These are phyloP conservation scores for Guyanaporus albipodus DNA, from an alignment of 768 basidiomycete genomes.

Conservation along the genomic window DNA sequence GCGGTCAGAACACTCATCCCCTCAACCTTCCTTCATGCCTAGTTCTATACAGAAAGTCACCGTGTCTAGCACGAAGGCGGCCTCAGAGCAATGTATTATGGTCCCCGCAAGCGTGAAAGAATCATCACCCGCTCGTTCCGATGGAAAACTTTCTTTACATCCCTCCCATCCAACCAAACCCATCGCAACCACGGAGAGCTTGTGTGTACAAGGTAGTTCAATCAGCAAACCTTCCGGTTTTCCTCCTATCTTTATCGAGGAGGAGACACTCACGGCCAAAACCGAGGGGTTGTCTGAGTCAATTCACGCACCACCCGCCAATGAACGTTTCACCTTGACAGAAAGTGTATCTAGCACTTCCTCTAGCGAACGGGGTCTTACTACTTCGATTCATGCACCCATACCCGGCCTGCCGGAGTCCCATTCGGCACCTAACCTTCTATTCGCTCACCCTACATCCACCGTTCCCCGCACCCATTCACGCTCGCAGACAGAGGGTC, in stretches of 20 bases:
- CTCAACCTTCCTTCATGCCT: conserved; percentile 7
- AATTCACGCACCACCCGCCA: conserved; percentile 22
- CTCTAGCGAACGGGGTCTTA: conserved; percentile 35
- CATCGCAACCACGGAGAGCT: conserved; percentile 20
- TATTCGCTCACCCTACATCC: conserved; percentile 32
- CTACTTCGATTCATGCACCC: conserved; percentile 58
- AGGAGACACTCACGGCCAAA: conserved; percentile 13
- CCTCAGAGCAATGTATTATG: conserved; percentile 19
- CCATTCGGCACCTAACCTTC: conserved; percentile 33
- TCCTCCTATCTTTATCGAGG: conserved; percentile 4
- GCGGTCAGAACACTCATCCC: conserved; percentile 4
- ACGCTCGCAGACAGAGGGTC: conserved; percentile 56
- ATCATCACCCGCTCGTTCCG: conserved; percentile 4
- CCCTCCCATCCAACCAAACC: conserved; percentile 50
- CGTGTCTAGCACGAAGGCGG: conserved; percentile 1
- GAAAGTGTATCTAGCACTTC: conserved; percentile 17
- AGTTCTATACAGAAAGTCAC: conserved; percentile 2
- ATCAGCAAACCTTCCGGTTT: conserved; percentile 11
- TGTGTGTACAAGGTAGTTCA: conserved; percentile 11
- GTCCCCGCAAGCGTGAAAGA: conserved; percentile 9
- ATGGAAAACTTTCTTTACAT: conserved; percentile 33
- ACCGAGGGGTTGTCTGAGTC: conserved; percentile 25
- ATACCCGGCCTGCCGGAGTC: conserved; percentile 35
- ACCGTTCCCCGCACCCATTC: conserved; percentile 38
- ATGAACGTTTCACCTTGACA: conserved; percentile 16